Conservation (phyloP, 2,329 filamentous ascomycete genomes). For the Neoascochyta sp. region DNA sequence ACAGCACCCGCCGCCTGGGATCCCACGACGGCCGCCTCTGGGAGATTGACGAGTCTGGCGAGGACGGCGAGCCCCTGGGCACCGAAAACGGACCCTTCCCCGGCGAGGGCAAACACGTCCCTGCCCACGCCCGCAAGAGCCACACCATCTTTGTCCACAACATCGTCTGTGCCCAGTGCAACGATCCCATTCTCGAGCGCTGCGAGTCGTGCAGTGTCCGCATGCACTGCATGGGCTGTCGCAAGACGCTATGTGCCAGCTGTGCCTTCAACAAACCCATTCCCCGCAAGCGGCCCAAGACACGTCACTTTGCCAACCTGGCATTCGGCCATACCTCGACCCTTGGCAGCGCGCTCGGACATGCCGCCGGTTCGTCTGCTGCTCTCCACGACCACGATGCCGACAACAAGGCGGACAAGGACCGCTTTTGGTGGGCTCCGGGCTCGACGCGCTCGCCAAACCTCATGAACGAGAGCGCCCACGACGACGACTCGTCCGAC, state of each 20-base stretch:
- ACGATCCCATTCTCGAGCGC: constrained; percentile 51
- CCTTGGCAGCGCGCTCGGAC: constrained; percentile 23
- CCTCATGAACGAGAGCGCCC: constrained; percentile 53
- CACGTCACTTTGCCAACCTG: constrained; percentile 36
- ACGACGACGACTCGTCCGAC: constrained; percentile 38
- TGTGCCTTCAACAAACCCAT: constrained; percentile 56
- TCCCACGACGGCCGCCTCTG: constrained; percentile 52
- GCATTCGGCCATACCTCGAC: constrained; percentile 33
- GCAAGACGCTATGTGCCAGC: constrained; percentile 58
- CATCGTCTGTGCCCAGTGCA: constrained; percentile 54
- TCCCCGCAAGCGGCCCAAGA: constrained; percentile 41
- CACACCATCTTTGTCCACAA: constrained; percentile 53
- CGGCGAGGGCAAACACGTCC: constrained; percentile 53
- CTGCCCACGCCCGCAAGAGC: constrained; percentile 53
- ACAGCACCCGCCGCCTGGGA: constrained; percentile 27
- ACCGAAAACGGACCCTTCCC: constrained; percentile 43
- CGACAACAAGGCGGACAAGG: constrained; percentile 18
- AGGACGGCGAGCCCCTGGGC: constrained; percentile 54
- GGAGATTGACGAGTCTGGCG: constrained; percentile 54
- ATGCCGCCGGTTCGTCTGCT: constrained; percentile 27
- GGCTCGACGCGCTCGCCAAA: constrained; percentile 54
- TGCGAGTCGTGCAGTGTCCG: constrained; percentile 60
- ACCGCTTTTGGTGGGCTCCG: constrained; percentile 58
- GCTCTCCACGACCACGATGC: constrained; percentile 21
- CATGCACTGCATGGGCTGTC: constrained; percentile 60